Evolutionary conservation across 1,139 yeast genomes (phyloP), one percentile per base, ranked within the genome.

Genomic region (Hemisphaericaspora subhashii): DNA sequence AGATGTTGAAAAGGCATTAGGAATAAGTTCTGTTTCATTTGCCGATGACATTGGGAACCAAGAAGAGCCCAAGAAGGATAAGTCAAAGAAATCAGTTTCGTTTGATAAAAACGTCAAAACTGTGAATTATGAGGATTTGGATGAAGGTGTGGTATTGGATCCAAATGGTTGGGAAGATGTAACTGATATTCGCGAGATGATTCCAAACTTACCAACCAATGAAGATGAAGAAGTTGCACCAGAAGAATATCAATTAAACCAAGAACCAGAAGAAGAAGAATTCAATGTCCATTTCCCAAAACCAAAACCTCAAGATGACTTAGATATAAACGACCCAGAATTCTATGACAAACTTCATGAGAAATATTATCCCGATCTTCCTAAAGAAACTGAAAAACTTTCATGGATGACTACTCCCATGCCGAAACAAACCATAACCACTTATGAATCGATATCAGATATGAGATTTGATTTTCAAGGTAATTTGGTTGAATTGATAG

Each of bases 401-500:
- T 85, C 90, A 40, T 92, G 98, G 98, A 90, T 90, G 96, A 67
- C 74, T 0, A 73, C 78, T 42, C 86, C 89, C 1, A 48, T 74
- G 22, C 80, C 83, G 37, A 64, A 62, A 13, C 58, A 64, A 18
- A 68, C 67, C 4, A 51, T 71, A 2, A 64, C 72, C 2, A 66
- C 79, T 0, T 81, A 83, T 46, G 84, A 81, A 36, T 79, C 83
- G 15, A 76, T 83, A 2, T 64, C 81, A 0, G 83, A 86, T 43
- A 69, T 92, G 60, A 67, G 99, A 45, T 94, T 92, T 57, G 97
- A 92, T 54, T 90, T 92, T 60, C 71, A 79, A 42, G 98, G 98
- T 7, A 71, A 86, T 48, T 60, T 92, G 39, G 68, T 92, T 3
- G 79, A 67, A 36, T 55, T 70, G 17, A 32, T 29, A 17, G 16